These are phyloP conservation scores for Lunasporangiospora selenospora DNA, from an alignment of 192 early-diverging fungal genomes.

Conservation along the genomic window DNA sequence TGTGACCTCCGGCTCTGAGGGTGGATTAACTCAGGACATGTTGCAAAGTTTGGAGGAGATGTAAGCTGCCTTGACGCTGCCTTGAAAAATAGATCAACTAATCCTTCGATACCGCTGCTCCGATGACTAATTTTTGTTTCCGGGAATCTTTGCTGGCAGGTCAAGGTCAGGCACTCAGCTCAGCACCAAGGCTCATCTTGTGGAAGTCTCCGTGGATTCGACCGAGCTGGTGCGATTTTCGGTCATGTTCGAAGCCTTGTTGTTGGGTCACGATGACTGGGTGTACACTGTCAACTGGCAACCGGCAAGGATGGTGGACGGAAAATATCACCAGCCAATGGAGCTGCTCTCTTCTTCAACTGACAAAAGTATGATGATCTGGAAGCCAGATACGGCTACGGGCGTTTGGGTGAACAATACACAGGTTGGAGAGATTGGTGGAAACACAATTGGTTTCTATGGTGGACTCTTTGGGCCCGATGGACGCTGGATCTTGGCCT, in stretches of 20 bases:
- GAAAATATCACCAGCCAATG: slow-evolving; percentile 68
- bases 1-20: slow-evolving; percentile 16
- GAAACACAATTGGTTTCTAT: slow-evolving; percentile 81
- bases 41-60: slow-evolving; percentile 45
- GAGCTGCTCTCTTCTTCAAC: slow-evolving; percentile 84
- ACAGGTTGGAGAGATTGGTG: slow-evolving; percentile 91
- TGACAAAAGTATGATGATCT: slow-evolving; percentile 92
- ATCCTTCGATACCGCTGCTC: not conserved
- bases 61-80: slow-evolving; percentile 2
- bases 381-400: slow-evolving; percentile 79
- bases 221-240: slow-evolving; percentile 48
- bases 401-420: slow-evolving; percentile 87
- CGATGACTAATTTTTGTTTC: slow-evolving; percentile 1
- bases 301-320: slow-evolving; percentile 47
- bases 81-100: not conserved
- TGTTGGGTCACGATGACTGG: slow-evolving; percentile 98
- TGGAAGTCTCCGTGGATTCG: slow-evolving; percentile 57
- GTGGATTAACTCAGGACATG: slow-evolving; percentile 51
- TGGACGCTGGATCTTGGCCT: slow-evolving; percentile 70
- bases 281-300: slow-evolving; percentile 87
- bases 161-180: slow-evolving; percentile 67
- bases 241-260: slow-evolving; percentile 87
- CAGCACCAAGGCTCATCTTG: slow-evolving; percentile 84
- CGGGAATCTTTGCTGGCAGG: slow-evolving; percentile 22
- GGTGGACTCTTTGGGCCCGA: slow-evolving; percentile 75